Evolutionary conservation across 371 early-diverging fungal species (phyloP).

Genomic region (Mucor lusitanicus): DNA sequence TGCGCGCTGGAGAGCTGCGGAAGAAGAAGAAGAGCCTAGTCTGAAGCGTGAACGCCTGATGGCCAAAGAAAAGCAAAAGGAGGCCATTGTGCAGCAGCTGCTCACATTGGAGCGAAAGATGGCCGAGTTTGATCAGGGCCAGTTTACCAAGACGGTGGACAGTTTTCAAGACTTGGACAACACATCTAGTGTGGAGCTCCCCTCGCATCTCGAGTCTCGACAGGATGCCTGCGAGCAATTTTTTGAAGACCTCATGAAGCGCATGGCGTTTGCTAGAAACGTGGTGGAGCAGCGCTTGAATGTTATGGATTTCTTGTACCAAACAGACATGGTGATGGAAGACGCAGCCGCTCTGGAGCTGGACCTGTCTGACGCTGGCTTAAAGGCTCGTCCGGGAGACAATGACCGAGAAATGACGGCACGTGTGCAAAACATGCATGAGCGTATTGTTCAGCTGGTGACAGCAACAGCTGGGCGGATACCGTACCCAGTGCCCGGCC

Average conservation of each 20-base stretch:
- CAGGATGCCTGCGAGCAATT: slow-evolving; percentile 41
- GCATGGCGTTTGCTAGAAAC: slow-evolving; percentile 40
- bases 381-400: slow-evolving; percentile 25
- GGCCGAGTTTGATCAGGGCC: slow-evolving; percentile 44
- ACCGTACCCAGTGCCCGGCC: slow-evolving; percentile 32
- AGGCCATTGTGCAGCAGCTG: slow-evolving; percentile 30
- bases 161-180: slow-evolving; percentile 50
- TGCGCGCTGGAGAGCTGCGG: slow-evolving; percentile 37
- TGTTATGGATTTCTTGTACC: slow-evolving; percentile 47
- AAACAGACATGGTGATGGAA: slow-evolving; percentile 21
- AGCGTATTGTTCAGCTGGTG: slow-evolving; percentile 38
- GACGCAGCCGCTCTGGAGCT: slow-evolving; percentile 13
- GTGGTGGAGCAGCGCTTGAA: slow-evolving; percentile 50
- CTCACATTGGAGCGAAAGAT: slow-evolving; percentile 35
- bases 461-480: slow-evolving; percentile 37
- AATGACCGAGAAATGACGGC: slow-evolving; percentile 42
- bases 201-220: slow-evolving; percentile 37
- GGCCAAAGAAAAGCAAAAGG: slow-evolving; percentile 30
- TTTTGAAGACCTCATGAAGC: slow-evolving; percentile 38
- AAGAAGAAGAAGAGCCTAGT: not conserved
- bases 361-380: slow-evolving; percentile 26
- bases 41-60: slow-evolving; percentile 15
- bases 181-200: slow-evolving; percentile 31
- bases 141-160: slow-evolving; percentile 40
- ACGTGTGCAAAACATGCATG: slow-evolving; percentile 41